A percentile compares a stretch with the other conserved stretches of the same genome.
These are phyloP conservation scores for Solanum boliviense DNA, from an alignment of 257 asterid species.

Conservation along the genomic window DNA sequence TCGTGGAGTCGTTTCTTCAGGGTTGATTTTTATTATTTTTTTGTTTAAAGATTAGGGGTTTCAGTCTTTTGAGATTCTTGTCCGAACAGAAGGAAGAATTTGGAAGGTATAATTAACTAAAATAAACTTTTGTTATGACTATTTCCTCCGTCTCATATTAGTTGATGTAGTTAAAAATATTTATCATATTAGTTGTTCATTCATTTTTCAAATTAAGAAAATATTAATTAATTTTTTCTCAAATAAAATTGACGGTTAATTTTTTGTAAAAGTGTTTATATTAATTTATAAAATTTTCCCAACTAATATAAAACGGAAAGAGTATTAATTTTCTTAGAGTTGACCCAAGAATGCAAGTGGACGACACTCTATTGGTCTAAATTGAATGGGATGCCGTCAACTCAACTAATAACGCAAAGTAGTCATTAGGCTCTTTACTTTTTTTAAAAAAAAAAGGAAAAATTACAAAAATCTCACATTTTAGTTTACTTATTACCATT, in stretches of 20 bases:
- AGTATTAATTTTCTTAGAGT: neutral
- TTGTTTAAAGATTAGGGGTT: neutral
- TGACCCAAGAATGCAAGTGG: neutral
- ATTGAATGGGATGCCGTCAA: neutral
- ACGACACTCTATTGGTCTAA: neutral
- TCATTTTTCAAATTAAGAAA: too few species aligned
- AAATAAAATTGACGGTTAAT: fast-evolving
- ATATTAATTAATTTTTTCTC: too few species aligned
- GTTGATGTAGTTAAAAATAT: too few species aligned
- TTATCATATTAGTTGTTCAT: too few species aligned
- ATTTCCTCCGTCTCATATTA: too few species aligned
- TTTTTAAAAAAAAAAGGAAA: too few species aligned
- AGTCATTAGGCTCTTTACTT: neutral
- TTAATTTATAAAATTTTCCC: too few species aligned
- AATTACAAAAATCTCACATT: too few species aligned
- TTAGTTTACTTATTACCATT: too few species aligned
- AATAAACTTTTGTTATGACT: neutral
- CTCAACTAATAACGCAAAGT: too few species aligned
- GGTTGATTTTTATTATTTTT: neutral
- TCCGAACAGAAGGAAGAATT: neutral
- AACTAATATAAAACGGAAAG: too few species aligned
- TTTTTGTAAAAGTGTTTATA: too few species aligned
- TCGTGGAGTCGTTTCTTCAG: constrained; percentile 12
- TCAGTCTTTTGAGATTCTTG: neutral
- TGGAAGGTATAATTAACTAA: neutral